Evolutionary conservation across 139 green algal genomes (phyloP).

Genomic region (Trebouxia sp.): DNA sequence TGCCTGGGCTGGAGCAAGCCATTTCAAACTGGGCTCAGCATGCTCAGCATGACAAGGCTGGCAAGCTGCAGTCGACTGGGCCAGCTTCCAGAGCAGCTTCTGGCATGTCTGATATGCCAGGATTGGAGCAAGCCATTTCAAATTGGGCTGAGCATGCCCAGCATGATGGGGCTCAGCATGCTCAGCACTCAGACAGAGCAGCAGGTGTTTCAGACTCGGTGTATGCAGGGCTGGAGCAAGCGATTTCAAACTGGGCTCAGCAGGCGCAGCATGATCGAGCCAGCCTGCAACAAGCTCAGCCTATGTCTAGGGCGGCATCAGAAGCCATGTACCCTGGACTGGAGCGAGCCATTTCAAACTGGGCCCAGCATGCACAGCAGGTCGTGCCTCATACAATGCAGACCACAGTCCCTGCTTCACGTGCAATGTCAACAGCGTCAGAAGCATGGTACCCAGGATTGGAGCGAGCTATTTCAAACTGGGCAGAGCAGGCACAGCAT

Average conservation of each 20-base stretch:
- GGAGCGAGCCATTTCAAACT: conserved; percentile 1
- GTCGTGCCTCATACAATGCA: neutral
- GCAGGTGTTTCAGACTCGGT: neutral
- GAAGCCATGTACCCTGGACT: conserved; percentile 5
- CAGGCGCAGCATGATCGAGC: neutral
- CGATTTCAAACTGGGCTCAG: conserved; percentile 12
- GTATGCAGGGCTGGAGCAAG: neutral
- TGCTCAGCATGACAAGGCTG: neutral
- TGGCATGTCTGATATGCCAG: neutral
- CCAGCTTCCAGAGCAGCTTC: neutral
- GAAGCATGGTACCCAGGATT: neutral
- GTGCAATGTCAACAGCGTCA: neutral
- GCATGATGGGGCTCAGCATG: neutral
- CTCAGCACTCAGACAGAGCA: neutral
- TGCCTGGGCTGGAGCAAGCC: neutral
- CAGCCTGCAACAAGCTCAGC: neutral
- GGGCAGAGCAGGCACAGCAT: conserved; percentile 3
- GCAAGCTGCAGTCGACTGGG: neutral
- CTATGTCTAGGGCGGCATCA: neutral
- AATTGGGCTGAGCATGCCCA: neutral
- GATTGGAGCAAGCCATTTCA: neutral
- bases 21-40: neutral
- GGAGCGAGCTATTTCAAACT: neutral
- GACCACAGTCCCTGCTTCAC: neutral
- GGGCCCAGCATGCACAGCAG: conserved; percentile 8